phyloP scores from a whole-genome alignment of 495 filamentous ascomycete species.

The Xylaria acuta region DNA sequence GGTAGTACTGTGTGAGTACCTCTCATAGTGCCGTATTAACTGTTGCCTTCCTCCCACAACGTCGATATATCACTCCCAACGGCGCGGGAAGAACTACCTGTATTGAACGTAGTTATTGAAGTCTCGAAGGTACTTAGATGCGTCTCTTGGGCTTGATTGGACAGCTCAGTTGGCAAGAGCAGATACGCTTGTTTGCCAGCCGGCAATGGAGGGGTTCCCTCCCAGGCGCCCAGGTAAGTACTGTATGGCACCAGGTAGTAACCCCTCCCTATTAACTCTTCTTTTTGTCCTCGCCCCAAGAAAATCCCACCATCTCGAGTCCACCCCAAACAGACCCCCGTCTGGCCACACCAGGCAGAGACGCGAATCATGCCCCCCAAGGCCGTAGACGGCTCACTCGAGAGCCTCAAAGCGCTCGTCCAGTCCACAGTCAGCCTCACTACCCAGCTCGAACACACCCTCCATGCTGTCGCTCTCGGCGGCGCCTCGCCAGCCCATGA shows the following conservation, averaged over 20 bases:
- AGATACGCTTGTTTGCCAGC: background rate
- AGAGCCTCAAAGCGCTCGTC: slow-evolving; percentile 45
- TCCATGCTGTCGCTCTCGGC: slow-evolving; percentile 38
- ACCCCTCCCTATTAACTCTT: too few species aligned
- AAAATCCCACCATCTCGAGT: background rate
- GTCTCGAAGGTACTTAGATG: too few species aligned
- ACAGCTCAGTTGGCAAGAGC: background rate
- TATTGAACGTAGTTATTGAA: too few species aligned
- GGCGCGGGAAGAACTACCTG: too few species aligned
- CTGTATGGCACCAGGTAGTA: too few species aligned
- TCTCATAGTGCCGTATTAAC: too few species aligned
- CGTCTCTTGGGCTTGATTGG: background rate
- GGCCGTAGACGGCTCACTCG: slow-evolving; percentile 35
- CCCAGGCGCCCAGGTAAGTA: too few species aligned
- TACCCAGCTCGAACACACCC: slow-evolving; percentile 44
- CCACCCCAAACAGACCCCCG: background rate
- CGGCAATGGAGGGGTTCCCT: background rate
- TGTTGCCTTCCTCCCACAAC: too few species aligned
- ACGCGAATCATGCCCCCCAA: slow-evolving; percentile 27
- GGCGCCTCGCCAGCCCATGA: slow-evolving; percentile 15
- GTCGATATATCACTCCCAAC: too few species aligned
- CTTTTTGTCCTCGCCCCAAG: too few species aligned
- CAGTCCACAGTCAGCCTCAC: slow-evolving; percentile 41
- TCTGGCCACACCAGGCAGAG: background rate
- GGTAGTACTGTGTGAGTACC: too few species aligned